These are phyloP conservation scores for Ophiostoma ulmi DNA, from an alignment of 2,329 filamentous ascomycete genomes.

Conservation along the genomic window DNA sequence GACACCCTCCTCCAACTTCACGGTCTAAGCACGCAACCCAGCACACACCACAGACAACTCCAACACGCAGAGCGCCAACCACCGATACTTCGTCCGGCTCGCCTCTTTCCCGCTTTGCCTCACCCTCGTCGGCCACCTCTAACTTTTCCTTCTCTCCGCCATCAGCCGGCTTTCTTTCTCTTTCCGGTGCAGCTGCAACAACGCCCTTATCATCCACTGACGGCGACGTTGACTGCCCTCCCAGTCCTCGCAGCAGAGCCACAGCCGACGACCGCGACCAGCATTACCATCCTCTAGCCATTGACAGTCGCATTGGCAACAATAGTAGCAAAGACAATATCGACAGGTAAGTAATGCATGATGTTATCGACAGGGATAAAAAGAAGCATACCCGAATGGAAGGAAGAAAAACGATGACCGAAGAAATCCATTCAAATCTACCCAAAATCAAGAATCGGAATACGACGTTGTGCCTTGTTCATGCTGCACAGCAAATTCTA, in stretches of 20 bases:
- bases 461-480: neutral
- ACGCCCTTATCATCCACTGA: constrained; percentile 25
- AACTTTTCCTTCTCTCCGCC: constrained; percentile 22
- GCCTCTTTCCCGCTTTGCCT: constrained; percentile 19
- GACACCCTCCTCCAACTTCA: neutral
- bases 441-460: neutral
- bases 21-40: neutral
- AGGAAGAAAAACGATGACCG: neutral
- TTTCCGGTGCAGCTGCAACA: constrained; percentile 10
- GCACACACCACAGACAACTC: neutral
- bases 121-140: constrained; percentile 17
- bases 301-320: neutral
- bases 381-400: neutral
- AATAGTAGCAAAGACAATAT: neutral
- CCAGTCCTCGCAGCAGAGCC: neutral
- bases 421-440: neutral
- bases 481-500: neutral
- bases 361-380: neutral
- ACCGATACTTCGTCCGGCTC: constrained; percentile 16
- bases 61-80: neutral
- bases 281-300: neutral
- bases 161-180: constrained; percentile 18
- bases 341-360: neutral
- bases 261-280: constrained; percentile 2
- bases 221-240: constrained; percentile 16